Evolutionary conservation across 2,329 filamentous ascomycete species (phyloP), one percentile per base, ranked within the genome.

Genomic region (Diplodia corticola): DNA sequence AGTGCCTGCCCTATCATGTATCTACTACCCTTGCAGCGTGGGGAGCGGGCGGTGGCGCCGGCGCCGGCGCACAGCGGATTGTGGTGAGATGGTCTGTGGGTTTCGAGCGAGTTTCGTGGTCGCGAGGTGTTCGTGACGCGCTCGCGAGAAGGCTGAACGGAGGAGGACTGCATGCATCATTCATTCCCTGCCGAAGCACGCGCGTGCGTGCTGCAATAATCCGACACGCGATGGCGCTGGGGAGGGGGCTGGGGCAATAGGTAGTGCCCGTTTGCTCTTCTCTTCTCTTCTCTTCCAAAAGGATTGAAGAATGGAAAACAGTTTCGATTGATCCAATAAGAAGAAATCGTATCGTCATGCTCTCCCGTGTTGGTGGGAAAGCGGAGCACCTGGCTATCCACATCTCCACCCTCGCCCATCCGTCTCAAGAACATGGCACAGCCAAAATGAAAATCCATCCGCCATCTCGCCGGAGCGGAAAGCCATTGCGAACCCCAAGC

Each of bases 41-140:
- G 28, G 28, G 28, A 6, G 6, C 3, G 28, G 4, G 28, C 28
- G 28, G 3, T n/a, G n/a, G n/a, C n/a, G n/a, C n/a, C n/a, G n/a
- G n/a, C n/a, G n/a, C n/a, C n/a, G n/a, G n/a, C n/a, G n/a, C n/a
- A n/a, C n/a, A n/a, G n/a, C n/a, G n/a, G n/a, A n/a, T n/a, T n/a
- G n/a, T n/a, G n/a, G n/a, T n/a, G n/a, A n/a, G 15, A 17, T 53
- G 50, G 50, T 53, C 50, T 20, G 50, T 54, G 50, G 48, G 48
- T 17, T 28, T 50, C 50, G 50, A 33, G 7, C 17, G 48, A 35
- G 26, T 44, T 44, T 44, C 57, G 55, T 60, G 55, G 30, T 46
- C 55, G 57, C 28, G 57, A 33, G 57, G 57, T 26, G 57, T 61
- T 61, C 57, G 57, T 61, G 57, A 61, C 57, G 57, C 57, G 57